Conservation (phyloP, 441 rosid species). For the Capsella rubella region DNA sequence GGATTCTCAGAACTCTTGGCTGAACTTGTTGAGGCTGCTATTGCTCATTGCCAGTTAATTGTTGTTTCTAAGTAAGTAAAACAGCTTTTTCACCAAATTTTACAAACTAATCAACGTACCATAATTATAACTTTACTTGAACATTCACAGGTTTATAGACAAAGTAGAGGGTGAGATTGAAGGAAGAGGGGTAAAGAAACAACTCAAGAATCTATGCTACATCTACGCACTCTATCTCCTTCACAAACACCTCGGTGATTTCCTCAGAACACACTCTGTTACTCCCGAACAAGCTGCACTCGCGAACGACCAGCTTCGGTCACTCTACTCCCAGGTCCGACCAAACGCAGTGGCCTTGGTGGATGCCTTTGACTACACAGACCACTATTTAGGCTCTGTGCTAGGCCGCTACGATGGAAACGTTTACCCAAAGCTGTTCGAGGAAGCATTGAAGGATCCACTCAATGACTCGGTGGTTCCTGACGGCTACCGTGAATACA, state of each 20-base stretch:
- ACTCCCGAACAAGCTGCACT: slow-evolving; percentile 75
- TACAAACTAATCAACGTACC: background rate
- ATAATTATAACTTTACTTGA: background rate
- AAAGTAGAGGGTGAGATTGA: slow-evolving; percentile 71
- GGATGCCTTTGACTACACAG: slow-evolving; percentile 86
- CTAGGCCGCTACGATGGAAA: slow-evolving; percentile 93
- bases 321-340: slow-evolving; percentile 72
- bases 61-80: slow-evolving; percentile 85
- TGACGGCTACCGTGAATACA: slow-evolving; percentile 80
- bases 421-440: slow-evolving; percentile 80
- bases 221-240: slow-evolving; percentile 72
- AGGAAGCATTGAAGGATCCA: slow-evolving; percentile 96
- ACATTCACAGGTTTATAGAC: slow-evolving; percentile 63
- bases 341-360: slow-evolving; percentile 90
- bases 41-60: slow-evolving; percentile 88
- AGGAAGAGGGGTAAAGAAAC: slow-evolving; percentile 78
- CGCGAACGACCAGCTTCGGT: slow-evolving; percentile 75
- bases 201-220: slow-evolving; percentile 62
- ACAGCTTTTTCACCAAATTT: slow-evolving; percentile 7
- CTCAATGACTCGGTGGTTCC: slow-evolving; percentile 84
- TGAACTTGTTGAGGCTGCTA: slow-evolving; percentile 72
- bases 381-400: slow-evolving; percentile 80
- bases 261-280: slow-evolving; percentile 65
- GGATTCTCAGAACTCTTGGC: slow-evolving; percentile 76
- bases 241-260: slow-evolving; percentile 79